Conservation (phyloP, 1,284 basidiomycete species). For the Trametes polyzona region DNA sequence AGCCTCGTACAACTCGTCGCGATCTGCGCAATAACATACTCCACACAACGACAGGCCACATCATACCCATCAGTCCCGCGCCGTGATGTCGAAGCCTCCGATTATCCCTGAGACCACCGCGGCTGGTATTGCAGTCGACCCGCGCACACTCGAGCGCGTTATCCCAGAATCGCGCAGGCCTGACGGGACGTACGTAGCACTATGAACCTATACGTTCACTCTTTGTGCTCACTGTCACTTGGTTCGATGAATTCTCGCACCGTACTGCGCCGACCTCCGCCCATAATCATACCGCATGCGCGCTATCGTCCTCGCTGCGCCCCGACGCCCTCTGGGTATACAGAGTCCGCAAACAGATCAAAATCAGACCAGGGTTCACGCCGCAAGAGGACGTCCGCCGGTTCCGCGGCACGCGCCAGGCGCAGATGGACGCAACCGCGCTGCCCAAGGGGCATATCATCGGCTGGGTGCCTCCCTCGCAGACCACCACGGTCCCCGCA, state of each 20-base stretch:
- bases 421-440: constrained; percentile 63
- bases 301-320: constrained; percentile 1
- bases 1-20: too few species aligned
- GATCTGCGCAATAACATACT: background rate
- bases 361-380: constrained; percentile 91
- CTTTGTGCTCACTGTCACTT: too few species aligned
- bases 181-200: constrained; percentile 93
- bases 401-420: constrained; percentile 80
- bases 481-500: constrained; percentile 32
- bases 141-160: constrained; percentile 82
- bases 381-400: constrained; percentile 91
- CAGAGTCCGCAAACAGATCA: constrained; percentile 88
- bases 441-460: constrained; percentile 78
- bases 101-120: constrained; percentile 69
- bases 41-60: background rate
- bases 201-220: too few species aligned
- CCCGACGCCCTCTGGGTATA: background rate
- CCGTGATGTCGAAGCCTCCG: constrained; percentile 74
- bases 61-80: too few species aligned
- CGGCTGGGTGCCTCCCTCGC: constrained; percentile 73
- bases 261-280: too few species aligned
- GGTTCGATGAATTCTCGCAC: too few species aligned
- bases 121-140: constrained; percentile 85
- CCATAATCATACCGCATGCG: too few species aligned
- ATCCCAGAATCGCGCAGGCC: constrained; percentile 83